phyloP scores from a whole-genome alignment of 108 stramenopile species.

The Nitzschia sp. region DNA sequence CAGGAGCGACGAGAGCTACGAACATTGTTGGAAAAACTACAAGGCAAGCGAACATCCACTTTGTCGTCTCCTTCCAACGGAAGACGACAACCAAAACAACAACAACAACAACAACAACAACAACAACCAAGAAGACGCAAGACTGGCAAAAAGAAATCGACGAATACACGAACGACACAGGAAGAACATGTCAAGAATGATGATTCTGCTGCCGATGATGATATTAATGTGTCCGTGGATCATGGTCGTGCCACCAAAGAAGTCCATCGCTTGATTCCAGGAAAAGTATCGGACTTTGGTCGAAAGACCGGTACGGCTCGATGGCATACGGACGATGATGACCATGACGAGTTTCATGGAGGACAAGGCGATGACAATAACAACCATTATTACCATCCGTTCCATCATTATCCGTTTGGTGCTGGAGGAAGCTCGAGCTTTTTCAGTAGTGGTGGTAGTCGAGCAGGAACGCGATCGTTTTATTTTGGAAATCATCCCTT shows the following conservation, averaged over 20 bases:
- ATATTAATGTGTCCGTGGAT: background rate
- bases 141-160: background rate
- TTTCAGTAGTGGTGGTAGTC: background rate
- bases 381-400: background rate
- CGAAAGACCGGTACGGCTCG: conserved; percentile 18
- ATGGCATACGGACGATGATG: background rate
- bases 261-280: conserved; percentile 22
- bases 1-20: conserved; percentile 55
- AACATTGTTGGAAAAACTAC: conserved; percentile 55
- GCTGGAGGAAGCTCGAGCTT: background rate
- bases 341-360: background rate
- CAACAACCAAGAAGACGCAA: background rate
- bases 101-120: background rate
- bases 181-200: background rate
- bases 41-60: too few relatives aligned
- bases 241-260: background rate
- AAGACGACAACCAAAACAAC: background rate
- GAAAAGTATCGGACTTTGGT: conserved; percentile 54
- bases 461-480: background rate
- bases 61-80: too few relatives aligned
- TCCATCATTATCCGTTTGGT: too few relatives aligned
- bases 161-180: background rate
- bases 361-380: background rate
- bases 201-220: background rate
- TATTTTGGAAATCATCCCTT: conserved; percentile 7